phyloP scores from a whole-genome alignment of 176 grass and related monocot genomes.

The Musa acuminata region DNA sequence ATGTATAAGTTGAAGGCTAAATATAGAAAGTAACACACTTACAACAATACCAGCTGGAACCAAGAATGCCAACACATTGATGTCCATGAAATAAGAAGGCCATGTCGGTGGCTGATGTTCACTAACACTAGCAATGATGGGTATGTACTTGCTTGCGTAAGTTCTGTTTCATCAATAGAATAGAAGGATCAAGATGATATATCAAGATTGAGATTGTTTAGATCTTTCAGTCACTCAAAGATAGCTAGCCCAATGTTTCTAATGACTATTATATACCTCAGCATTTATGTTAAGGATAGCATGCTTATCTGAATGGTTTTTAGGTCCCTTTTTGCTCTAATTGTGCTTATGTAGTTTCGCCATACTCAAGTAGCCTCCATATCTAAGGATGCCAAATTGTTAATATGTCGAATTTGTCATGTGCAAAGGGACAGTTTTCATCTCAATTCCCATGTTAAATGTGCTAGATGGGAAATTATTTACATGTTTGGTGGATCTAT shows the following conservation, averaged over 20 bases:
- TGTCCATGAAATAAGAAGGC: constrained; percentile 99
- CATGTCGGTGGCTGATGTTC: constrained; percentile 99
- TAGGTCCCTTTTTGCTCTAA: no score
- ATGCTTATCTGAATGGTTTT: neutral
- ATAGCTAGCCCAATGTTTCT: neutral
- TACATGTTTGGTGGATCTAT: no score
- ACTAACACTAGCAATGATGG: constrained; percentile 99
- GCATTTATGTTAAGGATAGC: neutral
- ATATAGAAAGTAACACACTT: constrained; percentile 35
- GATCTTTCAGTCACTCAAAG: neutral
- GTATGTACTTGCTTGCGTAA: constrained; percentile 99
- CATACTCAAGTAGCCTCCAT: no score
- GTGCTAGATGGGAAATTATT: no score
- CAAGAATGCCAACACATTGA: constrained; percentile 94
- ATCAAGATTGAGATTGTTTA: neutral
- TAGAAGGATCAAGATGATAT: neutral
- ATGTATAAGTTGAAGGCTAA: neutral
- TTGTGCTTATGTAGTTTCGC: no score
- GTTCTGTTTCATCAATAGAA: constrained; percentile 50
- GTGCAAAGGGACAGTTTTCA: no score
- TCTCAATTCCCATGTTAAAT: no score
- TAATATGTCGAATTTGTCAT: no score
- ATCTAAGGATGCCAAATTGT: no score
- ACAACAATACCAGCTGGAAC: constrained; percentile 95
- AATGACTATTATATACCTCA: neutral